Evolutionary conservation across 129 eudicot genomes (phyloP).

Genomic region (Cynara cardunculus): DNA sequence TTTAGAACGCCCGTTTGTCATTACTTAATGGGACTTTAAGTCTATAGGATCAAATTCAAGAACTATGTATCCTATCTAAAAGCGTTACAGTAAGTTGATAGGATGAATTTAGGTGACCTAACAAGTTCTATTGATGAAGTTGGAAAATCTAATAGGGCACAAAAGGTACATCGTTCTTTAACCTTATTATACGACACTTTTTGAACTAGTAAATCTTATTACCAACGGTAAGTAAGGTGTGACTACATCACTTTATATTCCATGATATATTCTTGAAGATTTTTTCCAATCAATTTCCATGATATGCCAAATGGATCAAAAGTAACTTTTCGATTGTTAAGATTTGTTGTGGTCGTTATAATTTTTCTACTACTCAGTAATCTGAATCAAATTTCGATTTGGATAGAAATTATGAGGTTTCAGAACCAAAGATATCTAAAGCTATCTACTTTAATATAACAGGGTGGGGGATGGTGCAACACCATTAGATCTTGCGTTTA

Average conservation of each 20-base stretch:
- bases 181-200: too few species aligned
- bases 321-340: background rate
- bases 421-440: background rate
- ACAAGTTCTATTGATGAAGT: too few species aligned
- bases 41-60: too few species aligned
- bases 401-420: background rate
- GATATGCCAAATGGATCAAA: background rate
- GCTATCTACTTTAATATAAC: constrained; percentile 6
- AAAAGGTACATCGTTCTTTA: too few species aligned
- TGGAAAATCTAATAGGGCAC: too few species aligned
- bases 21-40: background rate
- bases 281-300: too few species aligned
- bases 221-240: background rate
- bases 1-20: background rate
- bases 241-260: too few species aligned
- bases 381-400: background rate
- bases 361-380: background rate
- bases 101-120: too few species aligned
- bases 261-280: too few species aligned
- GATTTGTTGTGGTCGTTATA: background rate
- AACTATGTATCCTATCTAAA: background rate
- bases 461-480: constrained; percentile 99
- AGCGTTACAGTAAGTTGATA: too few species aligned
- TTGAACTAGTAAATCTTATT: too few species aligned
- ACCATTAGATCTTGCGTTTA: constrained; percentile 72